Evolutionary conservation across 805 yeast genomes (phyloP).

Genomic region (Suhomyces canberraensis): DNA sequence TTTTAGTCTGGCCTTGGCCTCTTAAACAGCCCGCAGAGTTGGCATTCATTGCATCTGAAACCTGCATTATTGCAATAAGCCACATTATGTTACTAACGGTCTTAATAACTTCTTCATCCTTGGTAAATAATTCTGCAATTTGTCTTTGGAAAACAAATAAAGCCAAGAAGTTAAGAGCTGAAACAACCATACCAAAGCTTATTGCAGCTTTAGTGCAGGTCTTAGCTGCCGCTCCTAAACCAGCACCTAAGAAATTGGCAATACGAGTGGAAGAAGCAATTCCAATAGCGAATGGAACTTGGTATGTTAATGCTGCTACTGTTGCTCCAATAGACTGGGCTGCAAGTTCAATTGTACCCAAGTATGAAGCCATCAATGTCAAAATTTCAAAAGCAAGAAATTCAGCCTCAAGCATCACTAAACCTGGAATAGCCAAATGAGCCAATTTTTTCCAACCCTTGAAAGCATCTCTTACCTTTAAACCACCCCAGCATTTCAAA

Average conservation of each 20-base stretch:
- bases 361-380: conserved; percentile 51
- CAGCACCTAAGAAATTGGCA: conserved; percentile 55
- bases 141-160: conserved; percentile 29
- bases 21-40: conserved; percentile 73
- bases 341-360: conserved; percentile 52
- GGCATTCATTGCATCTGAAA: conserved; percentile 67
- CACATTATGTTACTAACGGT: conserved; percentile 54
- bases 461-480: conserved; percentile 38
- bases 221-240: conserved; percentile 33
- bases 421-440: conserved; percentile 51
- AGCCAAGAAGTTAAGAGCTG: conserved; percentile 29
- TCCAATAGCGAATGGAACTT: conserved; percentile 56
- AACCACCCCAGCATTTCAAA: conserved; percentile 47
- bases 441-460: conserved; percentile 45
- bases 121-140: conserved; percentile 51
- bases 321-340: conserved; percentile 50
- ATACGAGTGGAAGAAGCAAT: conserved; percentile 57
- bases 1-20: conserved; percentile 72
- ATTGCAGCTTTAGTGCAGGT: conserved; percentile 36
- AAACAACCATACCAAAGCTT: conserved; percentile 33
- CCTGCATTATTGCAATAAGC: conserved; percentile 64
- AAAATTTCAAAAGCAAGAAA: conserved; percentile 57
- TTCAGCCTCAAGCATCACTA: conserved; percentile 58
- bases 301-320: conserved; percentile 44
- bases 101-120: conserved; percentile 53